These are phyloP conservation scores for Chamaecyparis obtusa DNA, from an alignment of 75 land plant species.

Conservation along the genomic window DNA sequence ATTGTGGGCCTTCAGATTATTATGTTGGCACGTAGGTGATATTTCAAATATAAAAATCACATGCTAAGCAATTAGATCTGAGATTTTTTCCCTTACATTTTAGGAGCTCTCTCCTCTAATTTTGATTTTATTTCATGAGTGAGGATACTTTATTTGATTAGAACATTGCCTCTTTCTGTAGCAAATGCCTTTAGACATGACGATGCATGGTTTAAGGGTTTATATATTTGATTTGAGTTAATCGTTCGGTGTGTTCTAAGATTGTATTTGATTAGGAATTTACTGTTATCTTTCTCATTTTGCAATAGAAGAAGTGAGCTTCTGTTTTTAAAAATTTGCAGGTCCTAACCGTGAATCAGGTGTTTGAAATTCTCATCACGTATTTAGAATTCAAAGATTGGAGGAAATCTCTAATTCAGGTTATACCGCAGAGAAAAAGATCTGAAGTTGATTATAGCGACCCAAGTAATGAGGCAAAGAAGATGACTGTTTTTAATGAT, in stretches of 20 bases:
- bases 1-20: background rate
- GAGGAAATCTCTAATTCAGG: conserved; percentile 65
- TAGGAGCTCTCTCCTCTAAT: background rate
- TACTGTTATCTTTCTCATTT: background rate
- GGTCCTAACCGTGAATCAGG: conserved; percentile 98
- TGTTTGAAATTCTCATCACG: conserved; percentile 80
- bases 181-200: background rate
- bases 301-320: background rate
- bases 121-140: background rate
- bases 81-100: background rate
- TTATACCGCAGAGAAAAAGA: conserved; percentile 86
- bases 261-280: background rate
- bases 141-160: background rate
- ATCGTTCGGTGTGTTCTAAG: background rate
- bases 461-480: background rate
- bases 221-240: background rate
- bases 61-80: background rate
- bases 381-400: conserved; percentile 80
- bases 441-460: conserved; percentile 35
- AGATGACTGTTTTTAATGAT: background rate
- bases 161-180: background rate
- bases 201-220: background rate
- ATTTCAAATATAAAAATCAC: background rate
- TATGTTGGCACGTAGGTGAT: background rate
- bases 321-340: conserved; percentile 19